Evolutionary conservation across 208 protist genomes (phyloP).

Genomic region (Jaenimonas drosophilae): DNA sequence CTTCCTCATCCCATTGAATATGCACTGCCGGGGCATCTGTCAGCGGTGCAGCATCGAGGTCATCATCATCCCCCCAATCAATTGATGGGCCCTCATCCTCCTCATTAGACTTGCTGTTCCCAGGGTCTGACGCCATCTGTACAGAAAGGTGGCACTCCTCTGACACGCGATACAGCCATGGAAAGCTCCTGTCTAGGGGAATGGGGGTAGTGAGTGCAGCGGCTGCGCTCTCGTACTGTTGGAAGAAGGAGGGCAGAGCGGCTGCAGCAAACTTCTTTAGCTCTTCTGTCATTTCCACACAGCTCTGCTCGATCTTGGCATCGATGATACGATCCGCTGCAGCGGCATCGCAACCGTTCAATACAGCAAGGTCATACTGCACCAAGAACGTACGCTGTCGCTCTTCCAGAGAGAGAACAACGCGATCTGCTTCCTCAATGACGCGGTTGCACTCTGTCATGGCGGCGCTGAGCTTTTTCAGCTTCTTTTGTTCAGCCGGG

Average conservation of each 20-base stretch:
- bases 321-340: too few species aligned
- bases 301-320: conserved; percentile 15
- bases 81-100: conserved; percentile 21
- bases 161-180: too few species aligned
- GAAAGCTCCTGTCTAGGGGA: too few species aligned
- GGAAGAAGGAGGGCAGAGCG: conserved; percentile 16
- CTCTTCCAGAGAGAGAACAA: too few species aligned
- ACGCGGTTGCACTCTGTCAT: conserved; percentile 47
- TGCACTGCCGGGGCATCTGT: conserved; percentile 10
- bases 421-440: conserved; percentile 38
- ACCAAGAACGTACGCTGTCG: too few species aligned
- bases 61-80: conserved; percentile 51
- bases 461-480: conserved; percentile 23
- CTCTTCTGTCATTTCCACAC: conserved; percentile 9
- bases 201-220: too few species aligned
- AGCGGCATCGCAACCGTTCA: too few species aligned
- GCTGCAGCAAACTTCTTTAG: conserved; percentile 16
- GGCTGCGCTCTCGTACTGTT: conserved; percentile 36
- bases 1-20: conserved; percentile 19
- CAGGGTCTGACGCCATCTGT: too few species aligned
- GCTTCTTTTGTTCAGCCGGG: conserved; percentile 41
- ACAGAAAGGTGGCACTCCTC: too few species aligned
- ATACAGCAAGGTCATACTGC: conserved; percentile 41
- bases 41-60: not conserved
- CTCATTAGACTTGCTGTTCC: too few species aligned